Evolutionary conservation across 2,329 filamentous ascomycete species (phyloP), one percentile per base, ranked within the genome.

Genomic region (Fusarium mangiferae): DNA sequence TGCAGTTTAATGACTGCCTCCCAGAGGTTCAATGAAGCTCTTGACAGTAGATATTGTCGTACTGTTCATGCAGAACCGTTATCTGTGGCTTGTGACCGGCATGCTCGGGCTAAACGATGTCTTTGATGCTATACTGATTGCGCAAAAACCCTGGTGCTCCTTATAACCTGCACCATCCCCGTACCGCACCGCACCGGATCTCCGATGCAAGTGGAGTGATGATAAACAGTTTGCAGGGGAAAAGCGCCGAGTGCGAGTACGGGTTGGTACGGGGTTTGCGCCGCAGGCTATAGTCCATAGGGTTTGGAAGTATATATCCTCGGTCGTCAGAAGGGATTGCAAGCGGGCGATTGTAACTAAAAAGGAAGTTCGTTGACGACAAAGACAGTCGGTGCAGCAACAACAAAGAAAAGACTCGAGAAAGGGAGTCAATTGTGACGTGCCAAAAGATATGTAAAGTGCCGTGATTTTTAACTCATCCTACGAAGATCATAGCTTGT

Each of bases 131-230:
- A 33, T 38, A 51, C 26, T 30, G 36, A 30, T n/a, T 62, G 42
- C 33, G 28, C 49, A 38, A 52, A 56, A 52, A 39, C 69, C 55
- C 55, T 46, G 42, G 52, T 46, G 60, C 60, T 55, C 44, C 49
- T 33, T 20, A 17, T 14, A 35, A 39, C 18, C 41, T 68, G 54
- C 65, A 46, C 61, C n/a, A 36, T 36, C 18, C 18, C 51, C 46
- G 62, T 62, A 33, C 42, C 54, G 54, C 36, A 38, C 62, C 42
- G 55, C 68, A 73, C 65, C 48, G 66, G 72, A 75, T 72, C 74
- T 74, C 71, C 68, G 68, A 76, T 68, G 58, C 38, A 52, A 75
- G 72, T 74, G 75, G 74, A 59, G 74, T 75, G 69, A 60, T 35
- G 39, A 36, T 26, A 45, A 30, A 67, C 59, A 51, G 54, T 66